Conservation (phyloP, 495 filamentous ascomycete species). For the Xylaria acuta region DNA sequence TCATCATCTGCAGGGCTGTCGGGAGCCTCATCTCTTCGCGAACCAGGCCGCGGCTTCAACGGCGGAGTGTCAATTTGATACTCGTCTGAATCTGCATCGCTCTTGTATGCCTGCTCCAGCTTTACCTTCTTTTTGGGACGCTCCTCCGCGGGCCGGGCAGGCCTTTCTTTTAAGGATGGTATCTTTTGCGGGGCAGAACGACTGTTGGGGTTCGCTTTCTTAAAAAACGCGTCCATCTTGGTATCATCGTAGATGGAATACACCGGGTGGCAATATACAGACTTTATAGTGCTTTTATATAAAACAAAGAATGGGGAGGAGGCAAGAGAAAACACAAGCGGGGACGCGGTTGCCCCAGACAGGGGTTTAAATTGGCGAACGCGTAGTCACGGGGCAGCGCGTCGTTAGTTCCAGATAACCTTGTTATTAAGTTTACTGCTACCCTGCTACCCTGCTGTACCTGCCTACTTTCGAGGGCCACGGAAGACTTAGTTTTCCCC, state of each 20-base stretch:
- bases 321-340: constrained; percentile 26
- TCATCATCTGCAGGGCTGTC: constrained; percentile 47
- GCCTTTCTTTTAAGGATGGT: constrained; percentile 15
- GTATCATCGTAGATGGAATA: background rate
- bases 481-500: background rate
- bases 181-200: constrained; percentile 4
- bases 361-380: constrained; percentile 25
- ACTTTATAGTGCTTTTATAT: background rate
- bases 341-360: constrained; percentile 30
- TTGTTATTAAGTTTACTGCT: background rate
- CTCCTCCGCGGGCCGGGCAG: constrained; percentile 20
- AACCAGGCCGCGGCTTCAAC: constrained; percentile 23
- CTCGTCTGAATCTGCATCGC: constrained; percentile 38
- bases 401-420: constrained; percentile 7
- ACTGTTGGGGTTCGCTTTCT: constrained; percentile 16
- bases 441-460: background rate
- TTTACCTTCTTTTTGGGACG: constrained; percentile 46
- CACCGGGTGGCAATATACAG: background rate
- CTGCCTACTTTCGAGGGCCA: background rate
- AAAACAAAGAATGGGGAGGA: constrained; percentile 25
- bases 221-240: constrained; percentile 40
- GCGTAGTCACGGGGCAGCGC: constrained; percentile 37
- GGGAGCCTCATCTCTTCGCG: constrained; percentile 34
- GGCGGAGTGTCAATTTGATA: constrained; percentile 25
- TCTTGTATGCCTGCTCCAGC: constrained; percentile 38